These are phyloP conservation scores for Calonectria pauciramosa DNA, from an alignment of 2,329 filamentous ascomycete genomes.

Conservation along the genomic window DNA sequence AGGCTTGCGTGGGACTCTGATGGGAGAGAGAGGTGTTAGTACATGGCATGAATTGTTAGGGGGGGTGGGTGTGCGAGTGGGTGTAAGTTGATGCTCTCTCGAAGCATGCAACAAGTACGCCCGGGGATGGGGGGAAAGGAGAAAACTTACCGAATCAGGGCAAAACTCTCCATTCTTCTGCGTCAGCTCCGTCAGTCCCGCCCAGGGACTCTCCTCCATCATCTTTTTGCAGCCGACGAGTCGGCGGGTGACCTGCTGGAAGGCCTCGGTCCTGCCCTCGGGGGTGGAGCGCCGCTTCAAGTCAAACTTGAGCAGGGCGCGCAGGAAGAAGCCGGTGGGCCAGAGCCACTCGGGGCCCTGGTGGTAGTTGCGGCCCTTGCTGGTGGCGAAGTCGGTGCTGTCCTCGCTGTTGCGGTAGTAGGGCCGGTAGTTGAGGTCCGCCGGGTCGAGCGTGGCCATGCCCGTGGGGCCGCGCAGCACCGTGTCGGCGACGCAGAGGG, in stretches of 20 bases:
- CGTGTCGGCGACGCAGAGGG: conserved; percentile 84
- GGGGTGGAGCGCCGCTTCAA: conserved; percentile 72
- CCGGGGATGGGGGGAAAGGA: not conserved
- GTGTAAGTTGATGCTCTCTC: not conserved
- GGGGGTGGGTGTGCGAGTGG: not conserved
- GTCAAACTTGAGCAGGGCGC: conserved; percentile 92
- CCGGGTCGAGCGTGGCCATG: conserved; percentile 95
- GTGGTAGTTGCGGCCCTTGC: conserved; percentile 97
- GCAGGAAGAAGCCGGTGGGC: conserved; percentile 96
- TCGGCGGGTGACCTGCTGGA: conserved; percentile 92
- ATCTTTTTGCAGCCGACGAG: conserved; percentile 88
- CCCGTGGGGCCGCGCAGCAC: conserved; percentile 88
- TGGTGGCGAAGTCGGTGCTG: conserved; percentile 88
- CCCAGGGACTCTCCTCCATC: conserved; percentile 86
- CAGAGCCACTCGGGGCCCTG: conserved; percentile 98
- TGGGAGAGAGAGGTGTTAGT: conserved; percentile 24
- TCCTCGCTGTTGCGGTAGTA: conserved; percentile 98
- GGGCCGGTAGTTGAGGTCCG: conserved; percentile 92
- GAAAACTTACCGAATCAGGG: conserved; percentile 81
- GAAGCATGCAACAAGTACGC: not conserved
- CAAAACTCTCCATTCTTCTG: conserved; percentile 90
- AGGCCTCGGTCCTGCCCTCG: conserved; percentile 84
- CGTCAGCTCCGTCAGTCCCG: conserved; percentile 91
- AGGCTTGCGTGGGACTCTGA: conserved; percentile 93
- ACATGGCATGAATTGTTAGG: not conserved